Evolutionary conservation across 2,329 filamentous ascomycete genomes (phyloP), one percentile per base, ranked within the genome.

Genomic region (Fusarium transvaalense): DNA sequence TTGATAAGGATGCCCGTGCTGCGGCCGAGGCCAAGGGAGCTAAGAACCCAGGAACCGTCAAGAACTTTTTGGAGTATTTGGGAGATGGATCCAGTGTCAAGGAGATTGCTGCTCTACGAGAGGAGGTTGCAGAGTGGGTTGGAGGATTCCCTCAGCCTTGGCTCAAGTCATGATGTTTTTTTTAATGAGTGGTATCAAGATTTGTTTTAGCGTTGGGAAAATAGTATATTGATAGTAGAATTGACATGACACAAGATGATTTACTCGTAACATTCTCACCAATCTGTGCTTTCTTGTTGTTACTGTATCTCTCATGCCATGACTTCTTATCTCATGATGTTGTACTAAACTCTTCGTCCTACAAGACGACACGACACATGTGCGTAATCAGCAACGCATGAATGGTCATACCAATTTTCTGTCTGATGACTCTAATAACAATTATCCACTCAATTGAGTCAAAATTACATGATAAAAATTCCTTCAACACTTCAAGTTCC

Each of bases 51-150:
- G 86, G 84, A 37, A 86, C 86, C 65, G 81, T 92, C 34, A 89
- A 87, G 77, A 86, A 86, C 35, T 92, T 92, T 78, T 79, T 89
- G 69, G 86, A 90, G 59, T 86, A 87, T 71, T 81, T 92, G 13
- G 88, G 88, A n/a, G 86, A 87, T 65, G 90, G 90, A 41, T 85
- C 90, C 65, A 84, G 84, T 53, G 85, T 91, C 42, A 80, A 86
- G 15, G 90, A 92, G 80, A 90, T 92, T 70, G 83, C 89, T 27
- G 87, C 90, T 78, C 80, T 92, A 63, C 85, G 87, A 66, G 85
- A 86, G 66, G 90, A 92, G 80, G 90, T 92, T 17, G 86, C 88
- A 68, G 88, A 90, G 73, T 92, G 90, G 90, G 89, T 91, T 39
- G 86, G 89, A n/a, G 63, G 65, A 31, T 76, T 76, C 56, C 69